Conservation (phyloP, 495 filamentous ascomycete species). For the Aspergillus taichungensis region DNA sequence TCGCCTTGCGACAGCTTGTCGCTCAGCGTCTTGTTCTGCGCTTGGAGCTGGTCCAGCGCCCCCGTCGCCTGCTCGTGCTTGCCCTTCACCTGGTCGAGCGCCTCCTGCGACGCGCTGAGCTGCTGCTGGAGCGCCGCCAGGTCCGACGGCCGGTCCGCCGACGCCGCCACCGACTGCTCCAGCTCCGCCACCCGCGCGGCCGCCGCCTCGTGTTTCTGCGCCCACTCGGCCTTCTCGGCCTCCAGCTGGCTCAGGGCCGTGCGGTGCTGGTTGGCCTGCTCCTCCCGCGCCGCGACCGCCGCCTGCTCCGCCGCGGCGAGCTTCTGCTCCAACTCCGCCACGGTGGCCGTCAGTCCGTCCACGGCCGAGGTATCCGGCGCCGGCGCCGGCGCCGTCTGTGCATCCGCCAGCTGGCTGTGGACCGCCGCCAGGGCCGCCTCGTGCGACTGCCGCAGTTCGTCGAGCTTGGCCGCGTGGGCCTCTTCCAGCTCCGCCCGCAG, state of each 20-base stretch:
- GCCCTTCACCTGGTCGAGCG: slow-evolving; percentile 24
- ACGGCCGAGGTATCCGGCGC: slow-evolving; percentile 31
- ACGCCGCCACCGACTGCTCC: slow-evolving; percentile 23
- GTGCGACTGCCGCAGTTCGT: slow-evolving; percentile 32
- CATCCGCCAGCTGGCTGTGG: slow-evolving; percentile 26
- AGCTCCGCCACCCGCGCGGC: slow-evolving; percentile 24
- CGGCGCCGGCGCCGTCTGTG: slow-evolving; percentile 24
- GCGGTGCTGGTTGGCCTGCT: slow-evolving; percentile 24
- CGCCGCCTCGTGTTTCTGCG: slow-evolving; percentile 24
- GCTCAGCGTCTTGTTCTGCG: slow-evolving; percentile 25
- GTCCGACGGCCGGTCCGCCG: slow-evolving; percentile 24
- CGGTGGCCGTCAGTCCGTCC: slow-evolving; percentile 26
- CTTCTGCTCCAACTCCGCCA: slow-evolving; percentile 32
- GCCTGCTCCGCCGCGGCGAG: slow-evolving; percentile 26
- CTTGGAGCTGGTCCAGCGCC: slow-evolving; percentile 26
- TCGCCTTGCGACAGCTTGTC: slow-evolving; percentile 30
- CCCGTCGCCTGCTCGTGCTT: slow-evolving; percentile 21
- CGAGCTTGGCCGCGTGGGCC: slow-evolving; percentile 29
- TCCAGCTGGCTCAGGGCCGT: slow-evolving; percentile 25
- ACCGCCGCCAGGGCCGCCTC: slow-evolving; percentile 23
- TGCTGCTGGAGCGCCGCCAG: slow-evolving; percentile 27
- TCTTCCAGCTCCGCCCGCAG: slow-evolving; percentile 30
- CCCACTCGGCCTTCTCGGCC: slow-evolving; percentile 24
- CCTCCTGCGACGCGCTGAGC: slow-evolving; percentile 26
- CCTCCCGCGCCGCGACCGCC: slow-evolving; percentile 20